phyloP scores from a whole-genome alignment of 176 grass and related monocot species.

The Rhynchospora breviuscula region DNA sequence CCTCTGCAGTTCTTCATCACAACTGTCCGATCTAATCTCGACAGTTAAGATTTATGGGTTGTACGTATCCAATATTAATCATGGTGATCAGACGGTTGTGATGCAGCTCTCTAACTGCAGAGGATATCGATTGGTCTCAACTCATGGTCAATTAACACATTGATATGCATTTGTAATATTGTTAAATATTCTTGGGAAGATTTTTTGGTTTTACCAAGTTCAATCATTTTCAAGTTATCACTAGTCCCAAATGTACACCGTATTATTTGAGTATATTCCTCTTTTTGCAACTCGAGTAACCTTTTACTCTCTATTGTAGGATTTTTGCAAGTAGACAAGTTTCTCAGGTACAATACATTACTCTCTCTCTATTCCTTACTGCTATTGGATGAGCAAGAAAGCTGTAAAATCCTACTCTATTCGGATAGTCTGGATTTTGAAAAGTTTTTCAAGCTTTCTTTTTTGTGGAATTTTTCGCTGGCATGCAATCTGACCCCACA shows the following conservation, averaged over 20 bases:
- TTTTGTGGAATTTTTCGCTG: neutral
- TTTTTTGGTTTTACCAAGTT: neutral
- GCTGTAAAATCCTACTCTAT: neutral
- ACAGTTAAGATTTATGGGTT: too few relatives aligned
- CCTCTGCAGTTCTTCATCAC: too few relatives aligned
- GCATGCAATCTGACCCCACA: neutral
- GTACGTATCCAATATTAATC: too few relatives aligned
- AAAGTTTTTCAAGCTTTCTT: neutral
- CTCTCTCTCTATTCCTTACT: neutral
- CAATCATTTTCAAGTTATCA: neutral
- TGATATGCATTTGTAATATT: neutral
- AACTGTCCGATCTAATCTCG: too few relatives aligned
- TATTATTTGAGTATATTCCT: neutral
- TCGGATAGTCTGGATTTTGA: neutral
- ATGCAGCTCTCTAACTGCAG: too few relatives aligned
- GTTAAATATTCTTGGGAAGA: neutral
- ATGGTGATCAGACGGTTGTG: too few relatives aligned
- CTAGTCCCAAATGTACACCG: neutral
- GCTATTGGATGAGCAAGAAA: neutral
- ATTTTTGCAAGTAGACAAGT: conserved; percentile 36
- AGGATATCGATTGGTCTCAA: too few relatives aligned
- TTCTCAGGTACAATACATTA: conserved; percentile 48
- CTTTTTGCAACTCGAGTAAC: neutral
- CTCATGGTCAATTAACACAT: neutral
- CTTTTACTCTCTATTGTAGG: conserved; percentile 37